Conservation (phyloP, 2,329 filamentous ascomycete species). For the Nemania sp. region DNA sequence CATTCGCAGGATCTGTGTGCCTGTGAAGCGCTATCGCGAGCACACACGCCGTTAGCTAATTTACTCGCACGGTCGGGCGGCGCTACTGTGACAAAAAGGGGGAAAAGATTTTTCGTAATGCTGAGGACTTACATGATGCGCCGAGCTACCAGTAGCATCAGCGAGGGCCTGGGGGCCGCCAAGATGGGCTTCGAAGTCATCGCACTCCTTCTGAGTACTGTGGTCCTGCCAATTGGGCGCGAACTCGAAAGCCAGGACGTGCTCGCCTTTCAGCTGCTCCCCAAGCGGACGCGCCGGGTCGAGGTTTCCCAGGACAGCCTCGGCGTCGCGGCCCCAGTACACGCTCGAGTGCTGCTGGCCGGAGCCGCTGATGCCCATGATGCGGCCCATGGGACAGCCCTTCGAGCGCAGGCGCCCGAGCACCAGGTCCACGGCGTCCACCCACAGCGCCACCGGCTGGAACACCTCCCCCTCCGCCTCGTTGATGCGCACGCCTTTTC, state of each 20-base stretch:
- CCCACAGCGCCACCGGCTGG: slow-evolving; percentile 90
- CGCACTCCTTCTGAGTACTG: slow-evolving; percentile 89
- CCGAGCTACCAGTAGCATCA: slow-evolving; percentile 82
- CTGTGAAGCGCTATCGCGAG: slow-evolving; percentile 77
- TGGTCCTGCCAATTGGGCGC: slow-evolving; percentile 98
- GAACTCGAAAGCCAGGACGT: slow-evolving; percentile 79
- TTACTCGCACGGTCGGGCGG: neutral
- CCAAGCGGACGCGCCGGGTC: slow-evolving; percentile 64
- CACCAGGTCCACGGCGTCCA: slow-evolving; percentile 88
- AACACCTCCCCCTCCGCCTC: slow-evolving; percentile 85
- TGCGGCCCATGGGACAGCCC: slow-evolving; percentile 71
- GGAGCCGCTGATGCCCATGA: slow-evolving; percentile 84
- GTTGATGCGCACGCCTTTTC: slow-evolving; percentile 86
- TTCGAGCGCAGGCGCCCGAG: slow-evolving; percentile 70
- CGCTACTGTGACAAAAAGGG: neutral
- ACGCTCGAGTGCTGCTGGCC: slow-evolving; percentile 98
- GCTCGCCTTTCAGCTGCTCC: slow-evolving; percentile 68
- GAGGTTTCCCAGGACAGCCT: slow-evolving; percentile 63
- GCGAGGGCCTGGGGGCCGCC: slow-evolving; percentile 72
- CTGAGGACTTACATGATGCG: slow-evolving; percentile 75
- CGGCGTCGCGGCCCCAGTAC: slow-evolving; percentile 80
- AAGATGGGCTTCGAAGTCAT: slow-evolving; percentile 77
- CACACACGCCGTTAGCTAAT: slow-evolving; percentile 16
- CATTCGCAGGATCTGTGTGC: slow-evolving; percentile 93
- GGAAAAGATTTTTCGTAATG: neutral